These are phyloP conservation scores for Dryas alaskensis DNA, from an alignment of 306 rosid species.

Conservation along the genomic window DNA sequence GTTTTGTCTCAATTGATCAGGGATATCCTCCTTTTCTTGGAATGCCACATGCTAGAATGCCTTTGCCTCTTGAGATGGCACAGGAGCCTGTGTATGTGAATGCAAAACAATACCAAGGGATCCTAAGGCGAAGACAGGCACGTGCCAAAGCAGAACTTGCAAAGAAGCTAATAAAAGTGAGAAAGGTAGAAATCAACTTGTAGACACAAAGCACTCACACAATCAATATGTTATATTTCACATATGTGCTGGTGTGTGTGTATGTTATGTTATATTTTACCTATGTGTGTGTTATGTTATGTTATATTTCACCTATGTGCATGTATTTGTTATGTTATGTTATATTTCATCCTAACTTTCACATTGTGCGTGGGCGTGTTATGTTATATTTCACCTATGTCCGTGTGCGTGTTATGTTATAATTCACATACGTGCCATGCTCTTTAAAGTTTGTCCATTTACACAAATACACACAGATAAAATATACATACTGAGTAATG, in stretches of 20 bases:
- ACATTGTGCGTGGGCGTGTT: no score
- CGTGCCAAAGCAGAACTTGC: constrained; percentile 97
- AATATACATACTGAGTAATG: background rate
- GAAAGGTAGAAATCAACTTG: constrained; percentile 62
- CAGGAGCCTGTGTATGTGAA: constrained; percentile 98
- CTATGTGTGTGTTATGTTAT: background rate
- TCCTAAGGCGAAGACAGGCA: constrained; percentile 92
- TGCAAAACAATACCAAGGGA: constrained; percentile 97
- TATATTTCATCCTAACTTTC: no score
- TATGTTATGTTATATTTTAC: no score
- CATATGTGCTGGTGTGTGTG: background rate
- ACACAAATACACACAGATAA: background rate
- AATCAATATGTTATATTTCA: background rate
- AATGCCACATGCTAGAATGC: constrained; percentile 93
- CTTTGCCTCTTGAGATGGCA: constrained; percentile 93
- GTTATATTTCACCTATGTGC: background rate
- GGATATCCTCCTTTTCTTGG: constrained; percentile 84
- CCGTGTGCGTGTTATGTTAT: background rate
- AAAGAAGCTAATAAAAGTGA: constrained; percentile 76
- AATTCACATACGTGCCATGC: background rate
- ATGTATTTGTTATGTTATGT: background rate
- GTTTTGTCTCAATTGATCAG: constrained; percentile 34
- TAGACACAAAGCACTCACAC: background rate
- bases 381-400: background rate
- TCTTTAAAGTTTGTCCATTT: background rate